Evolutionary conservation across 2,329 filamentous ascomycete genomes (phyloP), one percentile per base, ranked within the genome.

Genomic region (Cryoendolithus antarcticus): DNA sequence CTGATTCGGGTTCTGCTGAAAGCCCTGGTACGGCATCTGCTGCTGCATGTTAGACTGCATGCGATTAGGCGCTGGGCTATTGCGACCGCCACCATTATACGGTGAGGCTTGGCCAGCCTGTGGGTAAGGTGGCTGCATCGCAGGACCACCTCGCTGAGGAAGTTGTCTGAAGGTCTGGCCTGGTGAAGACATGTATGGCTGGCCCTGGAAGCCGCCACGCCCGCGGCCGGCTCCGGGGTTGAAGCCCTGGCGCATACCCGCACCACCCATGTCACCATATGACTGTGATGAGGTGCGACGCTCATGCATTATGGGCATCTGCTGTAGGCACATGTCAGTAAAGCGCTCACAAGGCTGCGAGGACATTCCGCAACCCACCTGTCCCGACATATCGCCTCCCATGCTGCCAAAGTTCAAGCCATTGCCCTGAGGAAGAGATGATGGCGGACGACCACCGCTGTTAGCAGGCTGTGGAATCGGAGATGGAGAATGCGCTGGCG

Each of bases 401-500:
- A 88, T 80, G 63, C 82, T 88, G 48, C 88, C 88, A 68, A 94
- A 95, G 51, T 69, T 74, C 38, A 84, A 75, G 61, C 80, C 78
- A 54, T 77, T 80, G 39, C 74, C 74, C 50, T 81, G 77, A 48
- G 78, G 78, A 48, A 86, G 72, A n/a, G n/a, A n/a, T 47, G 74
- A 75, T 34, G 86, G 86, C 51, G 88, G 88, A 54, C 86, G 70
- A 40, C 79, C 85, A 51, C 86, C 86, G 55, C 86, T 91, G 55
- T 80, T 83, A 39, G 81, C 76, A 37, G 86, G 85, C 62, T 89
- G 84, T 27, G 91, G 89, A 52, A 96, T 96, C 4, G 91, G 91
- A 32, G 85, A 88, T 3, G 91, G 91, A 34, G 89, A 95, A 50
- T 82, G 80, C 35, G 83, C 79, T 4, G 91, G 91, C 33, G 88